Evolutionary conservation across 345 rosid genomes (phyloP).

Genomic region (Eucalyptus viminalis): DNA sequence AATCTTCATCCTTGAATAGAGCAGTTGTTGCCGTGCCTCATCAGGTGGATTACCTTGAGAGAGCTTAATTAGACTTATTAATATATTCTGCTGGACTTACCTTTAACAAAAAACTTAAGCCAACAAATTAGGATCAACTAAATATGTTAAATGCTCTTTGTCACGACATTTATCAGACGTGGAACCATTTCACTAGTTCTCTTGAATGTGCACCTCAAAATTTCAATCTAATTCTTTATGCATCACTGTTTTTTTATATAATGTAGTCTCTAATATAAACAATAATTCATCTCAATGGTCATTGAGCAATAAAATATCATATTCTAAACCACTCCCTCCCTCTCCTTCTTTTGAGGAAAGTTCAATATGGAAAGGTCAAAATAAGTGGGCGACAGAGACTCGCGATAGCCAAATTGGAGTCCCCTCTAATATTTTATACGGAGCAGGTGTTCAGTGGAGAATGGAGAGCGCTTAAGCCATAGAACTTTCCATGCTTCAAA

Average conservation of each 20-base stretch:
- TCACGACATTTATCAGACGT: neutral
- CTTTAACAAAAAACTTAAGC: neutral
- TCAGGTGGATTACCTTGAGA: neutral
- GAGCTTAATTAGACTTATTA: neutral
- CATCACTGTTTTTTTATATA: neutral
- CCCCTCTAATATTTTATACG: neutral
- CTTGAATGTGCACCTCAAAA: neutral
- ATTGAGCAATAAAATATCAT: neutral
- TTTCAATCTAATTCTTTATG: neutral
- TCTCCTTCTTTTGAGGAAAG: neutral
- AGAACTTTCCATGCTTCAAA: neutral
- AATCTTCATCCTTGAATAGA: neutral
- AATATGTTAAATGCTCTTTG: neutral
- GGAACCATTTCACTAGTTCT: neutral
- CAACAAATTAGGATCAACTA: neutral
- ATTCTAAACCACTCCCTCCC: neutral
- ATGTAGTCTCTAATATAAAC: no score
- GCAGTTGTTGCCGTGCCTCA: neutral
- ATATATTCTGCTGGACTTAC: neutral
- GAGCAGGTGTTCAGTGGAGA: neutral
- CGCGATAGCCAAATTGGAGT: neutral
- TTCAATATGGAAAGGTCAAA: neutral
- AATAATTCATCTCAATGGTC: neutral
- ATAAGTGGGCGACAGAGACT: neutral
- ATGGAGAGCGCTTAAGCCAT: neutral